Percentiles rank a stretch among this genome's conserved stretches.
Conservation (phyloP, 2,329 filamentous ascomycete genomes). For the Thelonectria discophora region DNA sequence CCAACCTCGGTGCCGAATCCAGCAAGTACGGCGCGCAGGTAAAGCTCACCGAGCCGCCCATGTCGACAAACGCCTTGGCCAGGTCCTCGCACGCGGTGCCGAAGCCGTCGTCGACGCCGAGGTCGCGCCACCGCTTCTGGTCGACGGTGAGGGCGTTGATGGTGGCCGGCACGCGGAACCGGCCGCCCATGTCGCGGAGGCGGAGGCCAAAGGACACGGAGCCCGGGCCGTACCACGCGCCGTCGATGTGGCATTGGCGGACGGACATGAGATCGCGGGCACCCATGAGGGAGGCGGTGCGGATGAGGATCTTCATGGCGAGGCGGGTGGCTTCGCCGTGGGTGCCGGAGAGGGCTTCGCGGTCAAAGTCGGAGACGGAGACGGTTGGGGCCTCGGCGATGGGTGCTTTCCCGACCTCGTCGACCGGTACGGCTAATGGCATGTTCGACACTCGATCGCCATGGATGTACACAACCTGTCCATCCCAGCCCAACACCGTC, state of each 20-base stretch:
- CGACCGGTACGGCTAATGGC: background rate
- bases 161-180: conserved; percentile 28
- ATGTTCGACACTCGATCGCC: conserved; percentile 13
- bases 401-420: background rate
- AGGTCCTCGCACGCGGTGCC: conserved; percentile 26
- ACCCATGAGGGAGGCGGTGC: conserved; percentile 27
- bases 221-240: conserved; percentile 27
- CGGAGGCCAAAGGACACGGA: conserved; percentile 25
- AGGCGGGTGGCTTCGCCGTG: conserved; percentile 26
- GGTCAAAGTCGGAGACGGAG: conserved; percentile 23
- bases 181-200: conserved; percentile 30
- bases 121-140: conserved; percentile 31
- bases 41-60: conserved; percentile 29
- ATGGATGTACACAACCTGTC: conserved; percentile 20
- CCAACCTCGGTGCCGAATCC: conserved; percentile 19
- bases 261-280: conserved; percentile 31
- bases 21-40: conserved; percentile 37
- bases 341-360: conserved; percentile 18
- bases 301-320: conserved; percentile 28
- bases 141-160: conserved; percentile 34
- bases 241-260: conserved; percentile 31
- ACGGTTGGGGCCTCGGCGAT: background rate
- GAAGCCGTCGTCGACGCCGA: conserved; percentile 22
- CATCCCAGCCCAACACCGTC: conserved; percentile 18
- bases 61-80: conserved; percentile 28